A percentile compares a stretch with the other conserved stretches of the same genome.
These are phyloP conservation scores for Botrytis hyacinthi DNA, from an alignment of 2,329 filamentous ascomycete genomes.

Conservation along the genomic window DNA sequence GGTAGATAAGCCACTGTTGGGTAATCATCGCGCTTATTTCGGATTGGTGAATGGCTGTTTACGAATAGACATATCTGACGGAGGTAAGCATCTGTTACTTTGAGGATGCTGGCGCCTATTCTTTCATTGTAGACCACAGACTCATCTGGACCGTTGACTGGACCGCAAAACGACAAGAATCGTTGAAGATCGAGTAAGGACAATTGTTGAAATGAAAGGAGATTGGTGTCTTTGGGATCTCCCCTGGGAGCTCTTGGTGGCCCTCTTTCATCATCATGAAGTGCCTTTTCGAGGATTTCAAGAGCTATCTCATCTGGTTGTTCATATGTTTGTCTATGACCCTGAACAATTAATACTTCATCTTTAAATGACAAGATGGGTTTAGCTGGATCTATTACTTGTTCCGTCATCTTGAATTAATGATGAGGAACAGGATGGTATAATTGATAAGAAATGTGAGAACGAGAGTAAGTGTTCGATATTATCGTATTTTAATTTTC, in stretches of 20 bases:
- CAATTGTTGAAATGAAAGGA: background rate
- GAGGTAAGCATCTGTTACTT: conserved; percentile 4
- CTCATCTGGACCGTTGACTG: too few species aligned
- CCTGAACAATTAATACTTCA: background rate
- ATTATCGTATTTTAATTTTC: background rate
- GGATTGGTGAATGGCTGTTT: conserved; percentile 2
- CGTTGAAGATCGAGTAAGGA: background rate
- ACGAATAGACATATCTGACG: conserved; percentile 7
- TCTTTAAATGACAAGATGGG: background rate
- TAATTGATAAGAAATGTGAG: rapidly evolving
- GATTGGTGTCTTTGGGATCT: background rate
- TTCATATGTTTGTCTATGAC: background rate
- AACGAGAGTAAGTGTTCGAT: background rate
- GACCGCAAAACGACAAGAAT: background rate
- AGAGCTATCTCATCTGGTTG: background rate
- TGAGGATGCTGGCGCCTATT: background rate
- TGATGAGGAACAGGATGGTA: background rate
- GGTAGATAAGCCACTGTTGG: conserved; percentile 8
- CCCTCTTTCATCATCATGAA: background rate
- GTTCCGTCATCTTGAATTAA: background rate
- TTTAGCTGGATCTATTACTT: conserved; percentile 9
- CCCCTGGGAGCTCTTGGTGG: background rate
- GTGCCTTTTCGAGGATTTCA: background rate
- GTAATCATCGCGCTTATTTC: background rate
- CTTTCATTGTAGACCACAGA: background rate